phyloP scores from a whole-genome alignment of 140 eudicot species.

The Flaveria floridana region DNA sequence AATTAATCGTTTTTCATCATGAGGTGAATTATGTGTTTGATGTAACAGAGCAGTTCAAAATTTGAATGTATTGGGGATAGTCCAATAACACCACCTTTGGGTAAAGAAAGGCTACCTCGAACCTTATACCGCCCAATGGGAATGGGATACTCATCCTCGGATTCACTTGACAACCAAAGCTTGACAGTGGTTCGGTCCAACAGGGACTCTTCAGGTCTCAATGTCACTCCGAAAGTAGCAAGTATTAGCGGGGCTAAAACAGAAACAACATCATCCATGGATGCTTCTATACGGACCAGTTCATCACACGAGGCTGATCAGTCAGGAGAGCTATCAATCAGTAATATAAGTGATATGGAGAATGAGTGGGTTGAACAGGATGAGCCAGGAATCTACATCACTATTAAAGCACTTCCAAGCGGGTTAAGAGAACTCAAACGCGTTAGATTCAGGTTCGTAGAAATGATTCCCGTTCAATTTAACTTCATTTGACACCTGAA shows the following conservation, averaged over 20 bases:
- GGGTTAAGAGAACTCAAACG: conserved; percentile 89
- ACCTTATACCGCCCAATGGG: conserved; percentile 59
- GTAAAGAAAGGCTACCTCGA: conserved; percentile 57
- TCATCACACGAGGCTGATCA: conserved; percentile 90
- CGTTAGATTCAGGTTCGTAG: conserved; percentile 85
- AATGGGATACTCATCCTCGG: conserved; percentile 62
- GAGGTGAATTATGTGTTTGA: background rate
- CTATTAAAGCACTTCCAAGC: conserved; percentile 80
- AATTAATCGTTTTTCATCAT: background rate
- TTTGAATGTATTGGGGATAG: conserved; percentile 56
- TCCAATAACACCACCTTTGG: conserved; percentile 67
- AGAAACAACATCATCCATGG: conserved; percentile 55
- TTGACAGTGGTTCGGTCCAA: conserved; percentile 35
- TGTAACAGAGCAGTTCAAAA: conserved; percentile 47
- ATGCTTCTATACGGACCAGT: conserved; percentile 63
- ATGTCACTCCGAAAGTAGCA: conserved; percentile 60
- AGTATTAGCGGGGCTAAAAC: conserved; percentile 69
- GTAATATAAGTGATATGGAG: conserved; percentile 88
- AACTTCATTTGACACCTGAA: background rate
- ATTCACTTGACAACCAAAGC: conserved; percentile 60
- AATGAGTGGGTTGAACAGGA: conserved; percentile 98
- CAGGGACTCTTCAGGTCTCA: conserved; percentile 53
- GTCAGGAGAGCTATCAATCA: conserved; percentile 78
- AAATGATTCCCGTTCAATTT: background rate
- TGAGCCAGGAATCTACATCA: conserved; percentile 90